Evolutionary conservation across 164 flowering plant species (phyloP).

Genomic region (Liquidambar formosana): DNA sequence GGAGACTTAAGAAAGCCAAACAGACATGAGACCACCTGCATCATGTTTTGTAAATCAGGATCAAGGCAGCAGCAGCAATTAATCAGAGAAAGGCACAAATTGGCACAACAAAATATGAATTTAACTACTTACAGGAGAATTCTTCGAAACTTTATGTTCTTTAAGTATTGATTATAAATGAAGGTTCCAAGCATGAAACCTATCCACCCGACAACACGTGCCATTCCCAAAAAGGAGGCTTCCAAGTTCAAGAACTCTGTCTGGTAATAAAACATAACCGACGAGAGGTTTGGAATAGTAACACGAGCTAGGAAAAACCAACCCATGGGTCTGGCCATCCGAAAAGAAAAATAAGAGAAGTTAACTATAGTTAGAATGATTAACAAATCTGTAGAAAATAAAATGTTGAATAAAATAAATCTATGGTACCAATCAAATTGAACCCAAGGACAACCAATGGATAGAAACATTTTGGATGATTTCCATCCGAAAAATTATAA

Average conservation of each 20-base stretch:
- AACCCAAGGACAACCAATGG: not conserved
- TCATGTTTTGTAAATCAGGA: slow-evolving; percentile 13
- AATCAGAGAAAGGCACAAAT: not conserved
- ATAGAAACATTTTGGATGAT: not conserved
- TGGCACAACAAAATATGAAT: not conserved
- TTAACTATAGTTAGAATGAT: slow-evolving; percentile 19
- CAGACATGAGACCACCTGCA: slow-evolving; percentile 83
- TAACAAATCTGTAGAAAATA: slow-evolving; percentile 1
- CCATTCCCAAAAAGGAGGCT: slow-evolving; percentile 82
- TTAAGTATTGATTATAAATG: slow-evolving; percentile 70
- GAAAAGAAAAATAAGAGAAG: slow-evolving; percentile 24
- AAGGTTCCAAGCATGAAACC: slow-evolving; percentile 92
- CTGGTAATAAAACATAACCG: slow-evolving; percentile 91
- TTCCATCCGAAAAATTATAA: too few species aligned
- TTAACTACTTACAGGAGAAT: slow-evolving; percentile 64
- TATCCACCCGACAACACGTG: slow-evolving; percentile 85
- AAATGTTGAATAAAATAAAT: slow-evolving; percentile 1
- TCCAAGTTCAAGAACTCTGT: slow-evolving; percentile 81
- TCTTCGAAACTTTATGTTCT: slow-evolving; percentile 59
- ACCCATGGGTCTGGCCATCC: slow-evolving; percentile 78
- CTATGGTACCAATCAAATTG: not conserved
- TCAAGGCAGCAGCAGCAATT: not conserved
- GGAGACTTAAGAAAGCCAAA: slow-evolving; percentile 45
- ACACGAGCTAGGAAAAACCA: slow-evolving; percentile 91
- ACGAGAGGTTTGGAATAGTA: slow-evolving; percentile 78